These are phyloP conservation scores for Paramecium octaurelia DNA, from an alignment of 73 alveolate genomes.

Conservation along the genomic window DNA sequence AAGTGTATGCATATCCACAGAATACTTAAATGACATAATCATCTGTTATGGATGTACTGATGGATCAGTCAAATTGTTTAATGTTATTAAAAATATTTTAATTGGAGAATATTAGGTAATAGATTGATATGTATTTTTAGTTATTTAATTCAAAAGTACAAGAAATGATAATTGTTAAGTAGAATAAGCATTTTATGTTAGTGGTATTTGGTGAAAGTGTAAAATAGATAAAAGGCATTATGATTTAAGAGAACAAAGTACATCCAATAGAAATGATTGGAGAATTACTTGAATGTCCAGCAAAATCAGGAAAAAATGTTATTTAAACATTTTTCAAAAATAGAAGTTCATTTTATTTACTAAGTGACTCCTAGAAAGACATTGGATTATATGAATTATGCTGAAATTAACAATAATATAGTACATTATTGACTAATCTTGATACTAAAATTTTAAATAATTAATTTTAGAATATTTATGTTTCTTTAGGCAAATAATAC, in stretches of 20 bases:
- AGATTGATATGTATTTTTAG: background rate
- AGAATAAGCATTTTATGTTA: background rate
- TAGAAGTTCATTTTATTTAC: background rate
- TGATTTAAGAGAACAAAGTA: background rate
- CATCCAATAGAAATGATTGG: background rate
- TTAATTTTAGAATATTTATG: too few species aligned
- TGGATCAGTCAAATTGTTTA: slow-evolving; percentile 24
- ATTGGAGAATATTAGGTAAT: slow-evolving; percentile 1
- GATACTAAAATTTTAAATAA: too few species aligned
- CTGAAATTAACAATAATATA: background rate
- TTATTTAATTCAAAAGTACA: background rate
- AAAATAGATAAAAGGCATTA: background rate
- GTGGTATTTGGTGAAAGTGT: slow-evolving; percentile 17
- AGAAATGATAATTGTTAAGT: background rate
- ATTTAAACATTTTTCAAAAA: background rate
- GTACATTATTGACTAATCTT: background rate
- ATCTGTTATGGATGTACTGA: slow-evolving; percentile 42
- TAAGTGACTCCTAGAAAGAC: background rate
- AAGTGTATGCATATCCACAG: background rate
- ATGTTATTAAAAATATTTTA: background rate
- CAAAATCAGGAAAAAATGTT: background rate
- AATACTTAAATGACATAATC: background rate
- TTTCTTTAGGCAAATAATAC: too few species aligned
- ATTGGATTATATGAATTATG: slow-evolving; percentile 41
- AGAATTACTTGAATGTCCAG: background rate